Conservation (phyloP, 2,329 filamentous ascomycete species). For the Stemphylium beticola region DNA sequence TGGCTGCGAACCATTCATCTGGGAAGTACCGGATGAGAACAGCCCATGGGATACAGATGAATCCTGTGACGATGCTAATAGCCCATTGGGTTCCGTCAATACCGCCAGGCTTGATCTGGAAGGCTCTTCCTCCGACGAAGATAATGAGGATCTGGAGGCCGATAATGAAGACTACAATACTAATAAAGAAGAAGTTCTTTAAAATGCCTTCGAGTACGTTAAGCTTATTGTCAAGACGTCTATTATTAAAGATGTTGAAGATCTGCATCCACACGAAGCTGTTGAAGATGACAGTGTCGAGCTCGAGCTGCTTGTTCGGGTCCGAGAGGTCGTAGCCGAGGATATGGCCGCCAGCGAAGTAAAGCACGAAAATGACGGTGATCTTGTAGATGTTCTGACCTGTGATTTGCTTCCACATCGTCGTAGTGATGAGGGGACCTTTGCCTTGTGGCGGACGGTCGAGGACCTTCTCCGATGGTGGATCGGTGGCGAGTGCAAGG, state of each 20-base stretch:
- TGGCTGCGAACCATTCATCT: conserved; percentile 48
- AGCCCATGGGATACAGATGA: conserved; percentile 61
- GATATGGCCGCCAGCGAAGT: conserved; percentile 66
- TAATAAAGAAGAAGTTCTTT: conserved; percentile 64
- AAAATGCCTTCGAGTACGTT: conserved; percentile 66
- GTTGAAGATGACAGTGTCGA: conserved; percentile 71
- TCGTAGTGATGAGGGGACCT: conserved; percentile 72
- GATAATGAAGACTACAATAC: conserved; percentile 64
- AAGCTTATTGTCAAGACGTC: conserved; percentile 67
- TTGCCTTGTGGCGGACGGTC: conserved; percentile 84
- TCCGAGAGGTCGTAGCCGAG: conserved; percentile 58
- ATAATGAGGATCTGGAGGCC: conserved; percentile 64
- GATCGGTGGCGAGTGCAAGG: conserved; percentile 95
- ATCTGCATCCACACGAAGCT: conserved; percentile 76
- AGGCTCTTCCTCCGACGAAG: conserved; percentile 63
- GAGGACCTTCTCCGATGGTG: conserved; percentile 94
- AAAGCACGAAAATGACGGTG: conserved; percentile 63
- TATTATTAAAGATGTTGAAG: conserved; percentile 72
- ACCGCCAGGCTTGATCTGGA: conserved; percentile 57
- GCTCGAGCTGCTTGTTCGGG: conserved; percentile 50
- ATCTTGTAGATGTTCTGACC: conserved; percentile 68
- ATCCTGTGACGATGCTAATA: conserved; percentile 58
- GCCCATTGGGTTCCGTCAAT: conserved; percentile 66
- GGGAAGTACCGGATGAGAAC: conserved; percentile 60
- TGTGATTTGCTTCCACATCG: conserved; percentile 71